phyloP scores from a whole-genome alignment of 192 early-diverging fungal genomes.

The Oehlia diaphana region DNA sequence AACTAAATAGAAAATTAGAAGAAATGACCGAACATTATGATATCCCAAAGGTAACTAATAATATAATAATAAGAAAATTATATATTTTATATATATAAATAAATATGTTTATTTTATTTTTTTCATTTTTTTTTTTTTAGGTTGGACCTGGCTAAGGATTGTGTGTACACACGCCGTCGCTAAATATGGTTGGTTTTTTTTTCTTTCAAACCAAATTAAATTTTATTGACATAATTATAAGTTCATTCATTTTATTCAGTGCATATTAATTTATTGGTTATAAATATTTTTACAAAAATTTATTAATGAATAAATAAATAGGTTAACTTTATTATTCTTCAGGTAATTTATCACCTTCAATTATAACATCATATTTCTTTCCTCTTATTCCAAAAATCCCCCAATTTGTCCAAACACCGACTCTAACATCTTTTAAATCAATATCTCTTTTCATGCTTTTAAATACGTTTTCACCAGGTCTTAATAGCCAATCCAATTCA shows the following conservation, averaged over 20 bases:
- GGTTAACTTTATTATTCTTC: not conserved
- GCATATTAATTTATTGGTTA: too few relatives aligned
- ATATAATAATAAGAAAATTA: not conserved
- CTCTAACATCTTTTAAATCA: conserved; percentile 68
- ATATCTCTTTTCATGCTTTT: conserved; percentile 72
- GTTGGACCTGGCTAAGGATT: not conserved
- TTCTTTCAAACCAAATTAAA: too few relatives aligned
- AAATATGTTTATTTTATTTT: too few relatives aligned
- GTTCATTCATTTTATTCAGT: too few relatives aligned
- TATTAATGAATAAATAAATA: too few relatives aligned
- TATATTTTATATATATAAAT: too few relatives aligned
- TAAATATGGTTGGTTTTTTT: too few relatives aligned
- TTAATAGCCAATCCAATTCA: conserved; percentile 74
- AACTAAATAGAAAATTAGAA: conserved; percentile 74
- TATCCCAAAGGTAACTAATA: conserved; percentile 68
- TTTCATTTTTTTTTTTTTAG: not conserved
- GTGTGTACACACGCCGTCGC: too few relatives aligned
- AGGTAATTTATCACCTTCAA: conserved; percentile 25
- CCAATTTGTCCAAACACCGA: conserved; percentile 75
- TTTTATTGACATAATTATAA: too few relatives aligned
- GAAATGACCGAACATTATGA: conserved; percentile 79
- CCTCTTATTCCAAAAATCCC: conserved; percentile 80
- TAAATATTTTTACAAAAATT: too few relatives aligned
- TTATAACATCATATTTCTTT: conserved; percentile 73
- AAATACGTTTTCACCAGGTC: conserved; percentile 66